phyloP scores from a whole-genome alignment of 352 stramenopile species.

The Pythium sp. region DNA sequence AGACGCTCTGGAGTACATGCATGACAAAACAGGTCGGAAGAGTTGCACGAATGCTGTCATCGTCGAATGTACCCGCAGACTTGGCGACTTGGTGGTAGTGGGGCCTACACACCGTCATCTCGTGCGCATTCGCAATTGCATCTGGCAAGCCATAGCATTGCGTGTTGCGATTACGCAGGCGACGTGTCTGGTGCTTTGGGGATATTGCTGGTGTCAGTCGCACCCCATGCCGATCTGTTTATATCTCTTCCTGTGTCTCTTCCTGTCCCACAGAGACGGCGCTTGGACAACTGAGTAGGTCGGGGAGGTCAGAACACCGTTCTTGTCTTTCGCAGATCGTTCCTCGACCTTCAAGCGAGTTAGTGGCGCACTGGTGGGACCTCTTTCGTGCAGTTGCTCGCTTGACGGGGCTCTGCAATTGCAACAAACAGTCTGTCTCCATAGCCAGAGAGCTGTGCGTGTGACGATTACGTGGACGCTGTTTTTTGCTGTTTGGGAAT shows the following conservation, averaged over 20 bases:
- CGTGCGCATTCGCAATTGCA: too few species aligned
- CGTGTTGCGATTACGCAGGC: not conserved
- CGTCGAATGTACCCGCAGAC: not conserved
- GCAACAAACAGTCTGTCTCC: not conserved
- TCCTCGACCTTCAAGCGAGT: not conserved
- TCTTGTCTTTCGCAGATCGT: not conserved
- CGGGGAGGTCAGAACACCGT: not conserved
- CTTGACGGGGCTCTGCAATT: not conserved
- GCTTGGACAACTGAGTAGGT: not conserved
- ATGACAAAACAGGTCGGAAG: not conserved
- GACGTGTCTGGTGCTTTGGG: not conserved
- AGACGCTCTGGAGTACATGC: not conserved
- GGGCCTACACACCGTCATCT: too few species aligned
- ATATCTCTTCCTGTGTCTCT: not conserved
- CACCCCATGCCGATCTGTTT: not conserved
- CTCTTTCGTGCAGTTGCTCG: not conserved
- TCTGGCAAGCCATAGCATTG: not conserved
- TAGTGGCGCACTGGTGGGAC: not conserved
- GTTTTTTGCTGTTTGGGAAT: not conserved
- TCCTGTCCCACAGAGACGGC: not conserved
- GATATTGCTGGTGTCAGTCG: not conserved
- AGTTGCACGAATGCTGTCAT: not conserved
- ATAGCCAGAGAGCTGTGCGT: not conserved
- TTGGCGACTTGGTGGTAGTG: not conserved
- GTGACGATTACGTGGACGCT: not conserved